Conservation (phyloP, 768 basidiomycete genomes). For the Calvatia gigantea region DNA sequence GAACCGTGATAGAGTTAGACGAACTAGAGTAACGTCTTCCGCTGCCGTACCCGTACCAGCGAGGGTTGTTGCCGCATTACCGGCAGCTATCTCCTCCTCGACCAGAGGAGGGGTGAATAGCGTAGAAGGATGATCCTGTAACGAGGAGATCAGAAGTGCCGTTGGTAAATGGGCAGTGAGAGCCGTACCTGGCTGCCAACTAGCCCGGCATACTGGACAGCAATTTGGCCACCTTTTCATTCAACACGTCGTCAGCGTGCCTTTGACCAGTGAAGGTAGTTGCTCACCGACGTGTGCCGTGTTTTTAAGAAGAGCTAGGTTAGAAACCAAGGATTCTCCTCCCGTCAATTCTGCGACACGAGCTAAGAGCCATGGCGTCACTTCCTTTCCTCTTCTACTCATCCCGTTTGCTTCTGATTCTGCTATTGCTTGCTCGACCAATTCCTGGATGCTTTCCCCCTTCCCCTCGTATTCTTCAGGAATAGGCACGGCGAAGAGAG, state of each 20-base stretch:
- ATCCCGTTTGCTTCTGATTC: constrained; percentile 85
- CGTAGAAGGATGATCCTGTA: background rate
- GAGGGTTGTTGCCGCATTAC: background rate
- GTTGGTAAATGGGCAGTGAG: background rate
- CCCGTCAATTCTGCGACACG: constrained; percentile 79
- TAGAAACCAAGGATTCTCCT: constrained; percentile 69
- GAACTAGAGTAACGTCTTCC: constrained; percentile 6
- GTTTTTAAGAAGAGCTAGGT: constrained; percentile 87
- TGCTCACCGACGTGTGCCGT: constrained; percentile 78
- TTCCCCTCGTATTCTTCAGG: constrained; percentile 66
- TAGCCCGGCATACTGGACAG: constrained; percentile 67
- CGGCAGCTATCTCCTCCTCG: background rate
- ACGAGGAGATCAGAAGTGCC: background rate
- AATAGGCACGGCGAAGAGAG: constrained; percentile 86
- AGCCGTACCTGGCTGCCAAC: constrained; percentile 25
- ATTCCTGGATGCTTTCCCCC: constrained; percentile 69
- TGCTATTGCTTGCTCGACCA: constrained; percentile 78
- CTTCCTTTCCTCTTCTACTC: constrained; percentile 80
- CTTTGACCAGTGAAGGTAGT: background rate
- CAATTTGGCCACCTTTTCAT: constrained; percentile 68
- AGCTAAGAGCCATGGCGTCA: constrained; percentile 89
- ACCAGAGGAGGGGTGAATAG: background rate
- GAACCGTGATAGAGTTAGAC: background rate
- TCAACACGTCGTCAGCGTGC: background rate
- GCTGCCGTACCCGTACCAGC: background rate